Percentiles rank a stretch among this genome's conserved stretches.
Conservation (phyloP, 2,329 filamentous ascomycete species). For the Orbilia javanica region DNA sequence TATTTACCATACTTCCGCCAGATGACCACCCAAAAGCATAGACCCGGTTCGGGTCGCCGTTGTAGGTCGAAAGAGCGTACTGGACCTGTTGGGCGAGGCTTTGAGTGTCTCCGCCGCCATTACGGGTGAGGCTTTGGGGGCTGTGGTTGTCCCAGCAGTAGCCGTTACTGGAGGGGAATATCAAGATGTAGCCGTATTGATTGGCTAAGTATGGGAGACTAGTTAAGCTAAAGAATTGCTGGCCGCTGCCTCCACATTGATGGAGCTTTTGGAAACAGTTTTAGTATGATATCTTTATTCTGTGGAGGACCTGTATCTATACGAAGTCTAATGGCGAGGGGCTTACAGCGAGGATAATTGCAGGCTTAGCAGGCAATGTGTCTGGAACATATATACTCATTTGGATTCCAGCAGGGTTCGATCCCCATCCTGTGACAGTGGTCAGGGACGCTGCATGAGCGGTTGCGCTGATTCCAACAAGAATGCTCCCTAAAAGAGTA, state of each 20-base stretch:
- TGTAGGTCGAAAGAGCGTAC: slow-evolving; percentile 64
- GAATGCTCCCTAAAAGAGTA: not conserved
- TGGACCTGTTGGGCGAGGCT: slow-evolving; percentile 65
- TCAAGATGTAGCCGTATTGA: slow-evolving; percentile 44
- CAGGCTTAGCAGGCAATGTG: slow-evolving; percentile 60
- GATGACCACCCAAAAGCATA: slow-evolving; percentile 64
- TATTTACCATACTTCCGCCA: slow-evolving; percentile 66
- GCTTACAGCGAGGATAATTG: slow-evolving; percentile 61
- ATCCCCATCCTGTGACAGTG: slow-evolving; percentile 64
- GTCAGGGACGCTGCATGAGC: slow-evolving; percentile 25
- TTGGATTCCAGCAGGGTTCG: slow-evolving; percentile 68
- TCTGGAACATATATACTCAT: slow-evolving; percentile 70
- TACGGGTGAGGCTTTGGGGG: slow-evolving; percentile 62
- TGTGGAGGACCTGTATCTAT: no score
- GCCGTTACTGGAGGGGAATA: slow-evolving; percentile 36
- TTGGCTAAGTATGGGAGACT: slow-evolving; percentile 55
- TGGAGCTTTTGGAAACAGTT: no score
- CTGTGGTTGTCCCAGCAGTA: slow-evolving; percentile 54
- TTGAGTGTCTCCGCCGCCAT: slow-evolving; percentile 65
- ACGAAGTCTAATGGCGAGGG: not conserved
- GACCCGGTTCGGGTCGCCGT: slow-evolving; percentile 63
- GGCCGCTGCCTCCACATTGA: slow-evolving; percentile 54
- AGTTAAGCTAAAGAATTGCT: slow-evolving; percentile 54
- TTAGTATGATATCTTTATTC: no score
- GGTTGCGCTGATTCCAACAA: not conserved